A percentile compares a stretch with the other conserved stretches of the same genome.
Conservation (phyloP, 2,329 filamentous ascomycete species). For the Microdochium bolleyi region DNA sequence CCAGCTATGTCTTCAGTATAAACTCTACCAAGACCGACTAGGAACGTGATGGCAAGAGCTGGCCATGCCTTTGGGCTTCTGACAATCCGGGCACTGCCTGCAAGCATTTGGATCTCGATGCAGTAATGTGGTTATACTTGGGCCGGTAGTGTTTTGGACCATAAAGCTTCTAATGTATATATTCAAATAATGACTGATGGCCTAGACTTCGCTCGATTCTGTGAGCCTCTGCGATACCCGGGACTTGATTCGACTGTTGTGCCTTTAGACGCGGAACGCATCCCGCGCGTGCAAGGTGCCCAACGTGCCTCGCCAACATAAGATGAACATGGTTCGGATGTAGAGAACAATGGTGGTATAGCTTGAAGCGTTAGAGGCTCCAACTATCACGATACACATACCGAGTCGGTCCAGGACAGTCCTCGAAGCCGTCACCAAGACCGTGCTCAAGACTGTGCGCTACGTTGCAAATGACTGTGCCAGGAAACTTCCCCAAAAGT, state of each 20-base stretch:
- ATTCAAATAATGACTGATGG: neutral
- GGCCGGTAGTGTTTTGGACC: too few relatives aligned
- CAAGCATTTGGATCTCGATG: neutral
- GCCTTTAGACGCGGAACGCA: too few relatives aligned
- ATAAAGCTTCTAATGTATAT: neutral
- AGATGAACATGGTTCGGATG: too few relatives aligned
- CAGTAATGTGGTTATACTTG: too few relatives aligned
- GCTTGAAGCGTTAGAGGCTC: too few relatives aligned
- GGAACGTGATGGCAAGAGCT: neutral
- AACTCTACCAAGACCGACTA: slow-evolving; percentile 18
- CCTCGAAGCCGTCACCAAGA: neutral
- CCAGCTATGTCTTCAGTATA: slow-evolving; percentile 52
- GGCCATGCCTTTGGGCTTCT: neutral
- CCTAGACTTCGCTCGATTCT: neutral
- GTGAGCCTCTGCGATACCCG: neutral
- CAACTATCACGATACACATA: too few relatives aligned
- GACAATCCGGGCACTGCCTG: neutral
- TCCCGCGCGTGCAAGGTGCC: too few relatives aligned
- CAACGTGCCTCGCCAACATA: too few relatives aligned
- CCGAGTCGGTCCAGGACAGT: too few relatives aligned
- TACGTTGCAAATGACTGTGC: neutral
- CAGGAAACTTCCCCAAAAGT: neutral
- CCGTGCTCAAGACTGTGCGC: neutral
- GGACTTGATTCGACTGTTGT: too few relatives aligned
- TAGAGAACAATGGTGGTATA: too few relatives aligned